phyloP scores from a whole-genome alignment of 768 basidiomycete species.

The Macrolepiota fuliginosa region DNA sequence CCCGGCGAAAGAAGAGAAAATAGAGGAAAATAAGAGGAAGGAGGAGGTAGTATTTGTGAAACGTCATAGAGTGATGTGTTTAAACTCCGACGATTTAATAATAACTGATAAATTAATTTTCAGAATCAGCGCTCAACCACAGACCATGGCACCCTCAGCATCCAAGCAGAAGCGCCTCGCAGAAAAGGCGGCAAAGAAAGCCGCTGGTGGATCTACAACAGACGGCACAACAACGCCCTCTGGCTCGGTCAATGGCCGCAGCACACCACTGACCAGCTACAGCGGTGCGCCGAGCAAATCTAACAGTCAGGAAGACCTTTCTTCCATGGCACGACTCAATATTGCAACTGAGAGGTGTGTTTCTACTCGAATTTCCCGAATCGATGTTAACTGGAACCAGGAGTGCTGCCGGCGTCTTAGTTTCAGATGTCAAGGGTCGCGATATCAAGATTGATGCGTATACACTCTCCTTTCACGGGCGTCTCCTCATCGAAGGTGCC shows the following conservation, averaged over 20 bases:
- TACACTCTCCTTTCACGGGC: constrained; percentile 96
- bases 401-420: constrained; percentile 89
- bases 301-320: constrained; percentile 79
- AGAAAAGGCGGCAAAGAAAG: constrained; percentile 86
- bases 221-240: constrained; percentile 48
- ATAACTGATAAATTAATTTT: constrained; percentile 11
- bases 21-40: background rate
- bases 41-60: background rate
- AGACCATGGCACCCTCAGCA: constrained; percentile 68
- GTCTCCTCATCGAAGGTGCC: constrained; percentile 66
- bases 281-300: constrained; percentile 78
- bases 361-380: background rate
- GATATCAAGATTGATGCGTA: constrained; percentile 98
- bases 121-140: constrained; percentile 12
- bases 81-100: constrained; percentile 7
- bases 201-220: constrained; percentile 20
- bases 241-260: constrained; percentile 60
- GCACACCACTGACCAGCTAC: constrained; percentile 81
- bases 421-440: constrained; percentile 88
- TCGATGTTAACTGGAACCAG: constrained; percentile 31
- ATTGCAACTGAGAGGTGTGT: constrained; percentile 85
- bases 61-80: constrained; percentile 2
- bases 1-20: background rate
- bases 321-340: constrained; percentile 74
- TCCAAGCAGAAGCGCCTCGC: constrained; percentile 93